These are phyloP conservation scores for Starmerella sp. DNA, from an alignment of 805 yeast species.

Conservation along the genomic window DNA sequence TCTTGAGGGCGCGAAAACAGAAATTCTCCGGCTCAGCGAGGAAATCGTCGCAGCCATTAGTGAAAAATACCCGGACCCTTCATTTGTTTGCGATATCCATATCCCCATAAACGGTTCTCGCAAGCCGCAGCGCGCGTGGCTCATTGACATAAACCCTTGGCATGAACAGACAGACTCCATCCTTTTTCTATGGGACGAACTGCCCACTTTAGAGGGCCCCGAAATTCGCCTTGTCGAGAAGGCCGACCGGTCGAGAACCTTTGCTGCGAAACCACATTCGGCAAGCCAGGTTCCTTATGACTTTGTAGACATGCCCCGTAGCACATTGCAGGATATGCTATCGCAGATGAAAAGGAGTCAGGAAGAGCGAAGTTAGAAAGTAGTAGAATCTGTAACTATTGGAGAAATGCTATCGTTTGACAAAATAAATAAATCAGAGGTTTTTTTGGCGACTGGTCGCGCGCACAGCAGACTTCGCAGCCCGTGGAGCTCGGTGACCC, in stretches of 20 bases:
- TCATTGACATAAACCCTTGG: slow-evolving; percentile 84
- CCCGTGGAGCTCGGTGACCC: too few relatives aligned
- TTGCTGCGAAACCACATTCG: slow-evolving; percentile 70
- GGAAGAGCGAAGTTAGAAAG: not conserved
- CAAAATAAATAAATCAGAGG: not conserved
- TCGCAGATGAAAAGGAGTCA: slow-evolving; percentile 13
- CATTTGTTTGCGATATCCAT: slow-evolving; percentile 70
- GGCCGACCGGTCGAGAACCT: slow-evolving; percentile 55
- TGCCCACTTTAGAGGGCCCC: slow-evolving; percentile 30
- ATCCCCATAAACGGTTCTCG: slow-evolving; percentile 54
- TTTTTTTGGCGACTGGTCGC: not conserved
- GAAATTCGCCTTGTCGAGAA: slow-evolving; percentile 54
- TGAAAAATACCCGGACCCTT: slow-evolving; percentile 42
- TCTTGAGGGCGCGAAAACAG: slow-evolving; percentile 41
- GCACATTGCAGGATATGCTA: slow-evolving; percentile 18
- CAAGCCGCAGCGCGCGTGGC: slow-evolving; percentile 38
- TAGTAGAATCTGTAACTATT: not conserved
- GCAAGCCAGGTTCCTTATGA: slow-evolving; percentile 90
- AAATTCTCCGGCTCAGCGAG: slow-evolving; percentile 39
- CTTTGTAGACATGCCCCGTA: slow-evolving; percentile 46
- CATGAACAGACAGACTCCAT: slow-evolving; percentile 65
- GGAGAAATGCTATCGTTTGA: not conserved
- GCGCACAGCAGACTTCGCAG: not conserved
- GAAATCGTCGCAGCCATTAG: slow-evolving; percentile 36
- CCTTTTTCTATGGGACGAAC: slow-evolving; percentile 76